Conservation (phyloP, 2,329 filamentous ascomycete species). For the Neopestalotiopsis rosae region DNA sequence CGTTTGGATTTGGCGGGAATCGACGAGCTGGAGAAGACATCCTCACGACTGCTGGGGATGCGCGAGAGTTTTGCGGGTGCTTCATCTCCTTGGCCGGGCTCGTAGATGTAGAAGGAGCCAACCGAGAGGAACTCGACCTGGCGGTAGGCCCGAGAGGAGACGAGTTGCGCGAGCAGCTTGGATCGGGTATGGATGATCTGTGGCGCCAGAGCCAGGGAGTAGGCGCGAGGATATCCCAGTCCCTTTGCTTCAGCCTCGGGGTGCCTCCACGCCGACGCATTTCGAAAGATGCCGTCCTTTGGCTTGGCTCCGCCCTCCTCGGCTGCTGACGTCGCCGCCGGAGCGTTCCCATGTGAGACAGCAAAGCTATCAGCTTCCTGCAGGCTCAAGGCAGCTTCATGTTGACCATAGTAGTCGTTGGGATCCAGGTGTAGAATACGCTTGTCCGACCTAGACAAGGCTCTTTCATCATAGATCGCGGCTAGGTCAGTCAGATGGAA, state of each 20-base stretch:
- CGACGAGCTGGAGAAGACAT: conserved; percentile 80
- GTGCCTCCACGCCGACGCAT: conserved; percentile 44
- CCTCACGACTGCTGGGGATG: conserved; percentile 88
- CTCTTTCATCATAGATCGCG: conserved; percentile 62
- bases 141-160: conserved; percentile 86
- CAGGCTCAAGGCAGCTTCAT: conserved; percentile 84
- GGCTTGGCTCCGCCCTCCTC: not conserved
- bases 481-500: conserved; percentile 75
- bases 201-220: conserved; percentile 83
- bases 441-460: conserved; percentile 89
- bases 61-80: conserved; percentile 57
- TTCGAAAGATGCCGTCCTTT: conserved; percentile 38
- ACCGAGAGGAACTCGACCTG: conserved; percentile 95
- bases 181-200: conserved; percentile 87
- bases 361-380: conserved; percentile 82
- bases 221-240: conserved; percentile 72
- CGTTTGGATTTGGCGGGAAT: conserved; percentile 85
- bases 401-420: conserved; percentile 86
- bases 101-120: conserved; percentile 87
- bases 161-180: conserved; percentile 75
- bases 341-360: conserved; percentile 42
- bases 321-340: not conserved
- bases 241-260: conserved; percentile 41
- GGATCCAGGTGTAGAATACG: conserved; percentile 89
- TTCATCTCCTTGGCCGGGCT: conserved; percentile 37